A percentile compares a stretch with the other conserved stretches of the same genome.
These are phyloP conservation scores for Vaccinium corymbosum DNA, from an alignment of 148 eudicot genomes.

Conservation along the genomic window DNA sequence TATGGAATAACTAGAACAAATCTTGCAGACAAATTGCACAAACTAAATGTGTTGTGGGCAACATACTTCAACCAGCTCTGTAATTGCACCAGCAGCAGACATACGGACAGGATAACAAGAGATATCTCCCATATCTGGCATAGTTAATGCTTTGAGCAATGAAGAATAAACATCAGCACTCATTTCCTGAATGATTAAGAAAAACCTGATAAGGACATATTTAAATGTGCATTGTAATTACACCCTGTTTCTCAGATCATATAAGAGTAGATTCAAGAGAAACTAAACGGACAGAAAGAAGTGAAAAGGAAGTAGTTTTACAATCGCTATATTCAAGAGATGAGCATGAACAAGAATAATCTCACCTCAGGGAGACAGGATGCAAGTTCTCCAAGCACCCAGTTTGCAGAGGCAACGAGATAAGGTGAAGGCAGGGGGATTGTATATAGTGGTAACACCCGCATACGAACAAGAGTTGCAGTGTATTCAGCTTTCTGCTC, in stretches of 20 bases:
- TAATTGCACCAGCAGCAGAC: slow-evolving; percentile 73
- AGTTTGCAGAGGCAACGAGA: slow-evolving; percentile 69
- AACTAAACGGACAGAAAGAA: not conserved
- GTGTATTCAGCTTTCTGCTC: slow-evolving; percentile 58
- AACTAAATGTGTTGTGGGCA: slow-evolving; percentile 11
- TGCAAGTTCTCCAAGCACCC: slow-evolving; percentile 83
- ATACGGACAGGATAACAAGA: slow-evolving; percentile 69
- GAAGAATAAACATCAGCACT: slow-evolving; percentile 59
- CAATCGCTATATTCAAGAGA: not conserved
- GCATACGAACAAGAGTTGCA: slow-evolving; percentile 39
- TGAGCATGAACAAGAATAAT: slow-evolving; percentile 7
- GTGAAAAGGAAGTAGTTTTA: not conserved
- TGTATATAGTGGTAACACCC: slow-evolving; percentile 61
- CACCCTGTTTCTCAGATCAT: not conserved
- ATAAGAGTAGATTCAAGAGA: not conserved
- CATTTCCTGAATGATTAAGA: slow-evolving; percentile 48
- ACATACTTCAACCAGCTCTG: slow-evolving; percentile 55
- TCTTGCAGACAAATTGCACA: not conserved
- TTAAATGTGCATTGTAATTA: not conserved
- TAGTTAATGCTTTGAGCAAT: slow-evolving; percentile 52
- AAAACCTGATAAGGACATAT: slow-evolving; percentile 6
- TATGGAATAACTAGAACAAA: slow-evolving; percentile 2
- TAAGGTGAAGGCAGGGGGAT: slow-evolving; percentile 40
- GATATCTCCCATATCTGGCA: slow-evolving; percentile 47
- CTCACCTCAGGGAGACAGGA: slow-evolving; percentile 72